phyloP scores from a whole-genome alignment of 129 eudicot species.

The Solidago caesia region DNA sequence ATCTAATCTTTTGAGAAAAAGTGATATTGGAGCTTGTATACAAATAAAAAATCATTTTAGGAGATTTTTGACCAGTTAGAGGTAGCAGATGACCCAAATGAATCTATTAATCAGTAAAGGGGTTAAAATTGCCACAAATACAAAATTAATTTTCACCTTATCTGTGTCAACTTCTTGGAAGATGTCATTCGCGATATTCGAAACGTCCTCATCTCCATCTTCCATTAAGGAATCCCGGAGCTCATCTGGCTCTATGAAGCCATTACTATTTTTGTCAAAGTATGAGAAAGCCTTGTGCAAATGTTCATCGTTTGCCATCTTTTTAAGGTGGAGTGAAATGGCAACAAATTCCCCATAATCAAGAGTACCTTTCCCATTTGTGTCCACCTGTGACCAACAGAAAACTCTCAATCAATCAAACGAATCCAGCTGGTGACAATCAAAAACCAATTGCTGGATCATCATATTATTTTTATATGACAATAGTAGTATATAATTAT shows the following conservation, averaged over 20 bases:
- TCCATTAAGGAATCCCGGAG: slow-evolving; percentile 73
- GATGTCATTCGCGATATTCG: slow-evolving; percentile 72
- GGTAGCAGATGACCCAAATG: too few relatives aligned
- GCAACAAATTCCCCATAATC: slow-evolving; percentile 84
- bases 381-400: slow-evolving; percentile 57
- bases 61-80: too few relatives aligned
- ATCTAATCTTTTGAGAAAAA: too few relatives aligned
- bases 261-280: slow-evolving; percentile 78
- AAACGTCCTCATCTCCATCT: slow-evolving; percentile 72
- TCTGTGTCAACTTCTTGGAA: slow-evolving; percentile 92
- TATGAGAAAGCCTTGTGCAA: slow-evolving; percentile 84
- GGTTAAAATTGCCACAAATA: too few relatives aligned
- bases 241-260: slow-evolving; percentile 76
- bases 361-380: slow-evolving; percentile 71
- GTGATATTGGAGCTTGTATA: too few relatives aligned
- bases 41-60: too few relatives aligned
- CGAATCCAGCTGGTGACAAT: too few relatives aligned
- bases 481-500: too few relatives aligned
- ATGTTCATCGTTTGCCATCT: slow-evolving; percentile 84
- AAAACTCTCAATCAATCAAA: too few relatives aligned
- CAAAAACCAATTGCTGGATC: too few relatives aligned
- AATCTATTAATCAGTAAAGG: too few relatives aligned
- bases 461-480: too few relatives aligned
- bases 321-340: slow-evolving; percentile 72
- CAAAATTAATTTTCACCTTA: slow-evolving; percentile 39